Percentiles rank a stretch among this genome's conserved stretches.
Conservation (phyloP, 2,329 filamentous ascomycete species). For the Zarea fungicola region DNA sequence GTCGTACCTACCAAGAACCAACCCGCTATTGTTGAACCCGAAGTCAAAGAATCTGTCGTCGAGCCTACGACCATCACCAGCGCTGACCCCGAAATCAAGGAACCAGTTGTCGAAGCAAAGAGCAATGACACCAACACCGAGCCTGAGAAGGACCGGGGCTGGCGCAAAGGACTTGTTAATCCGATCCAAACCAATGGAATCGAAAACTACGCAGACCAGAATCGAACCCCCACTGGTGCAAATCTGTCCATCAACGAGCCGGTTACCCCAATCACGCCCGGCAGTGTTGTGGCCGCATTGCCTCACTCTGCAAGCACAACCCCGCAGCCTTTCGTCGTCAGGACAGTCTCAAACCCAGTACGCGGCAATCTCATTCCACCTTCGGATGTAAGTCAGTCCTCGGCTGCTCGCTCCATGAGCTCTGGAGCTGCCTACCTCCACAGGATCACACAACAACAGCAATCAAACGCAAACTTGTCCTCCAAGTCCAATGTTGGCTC, state of each 20-base stretch:
- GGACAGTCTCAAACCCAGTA: conserved; percentile 44
- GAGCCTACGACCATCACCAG: background rate
- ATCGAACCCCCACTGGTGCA: conserved; percentile 30
- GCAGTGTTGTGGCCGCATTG: conserved; percentile 1
- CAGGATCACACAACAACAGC: conserved; percentile 47
- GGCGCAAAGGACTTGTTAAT: conserved; percentile 36
- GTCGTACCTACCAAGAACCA: conserved; percentile 8
- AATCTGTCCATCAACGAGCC: conserved; percentile 4
- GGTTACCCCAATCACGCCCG: conserved; percentile 5
- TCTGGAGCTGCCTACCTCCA: conserved; percentile 52
- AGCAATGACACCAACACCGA: background rate
- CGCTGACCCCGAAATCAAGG: background rate
- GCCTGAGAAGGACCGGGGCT: no score
- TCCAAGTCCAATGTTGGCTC: conserved; percentile 76
- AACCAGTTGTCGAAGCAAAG: background rate
- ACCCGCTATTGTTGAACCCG: background rate
- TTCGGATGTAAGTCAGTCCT: conserved; percentile 40
- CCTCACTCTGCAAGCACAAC: conserved; percentile 22
- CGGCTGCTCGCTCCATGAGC: conserved; percentile 50
- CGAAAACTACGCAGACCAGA: background rate
- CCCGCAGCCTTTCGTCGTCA: conserved; percentile 26
- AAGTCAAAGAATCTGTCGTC: background rate
- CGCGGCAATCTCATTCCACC: conserved; percentile 41
- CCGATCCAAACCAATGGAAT: conserved; percentile 54
- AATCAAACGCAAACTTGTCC: conserved; percentile 41